Evolutionary conservation across 148 eudicot genomes (phyloP).

Genomic region (Polygonum aviculare): DNA sequence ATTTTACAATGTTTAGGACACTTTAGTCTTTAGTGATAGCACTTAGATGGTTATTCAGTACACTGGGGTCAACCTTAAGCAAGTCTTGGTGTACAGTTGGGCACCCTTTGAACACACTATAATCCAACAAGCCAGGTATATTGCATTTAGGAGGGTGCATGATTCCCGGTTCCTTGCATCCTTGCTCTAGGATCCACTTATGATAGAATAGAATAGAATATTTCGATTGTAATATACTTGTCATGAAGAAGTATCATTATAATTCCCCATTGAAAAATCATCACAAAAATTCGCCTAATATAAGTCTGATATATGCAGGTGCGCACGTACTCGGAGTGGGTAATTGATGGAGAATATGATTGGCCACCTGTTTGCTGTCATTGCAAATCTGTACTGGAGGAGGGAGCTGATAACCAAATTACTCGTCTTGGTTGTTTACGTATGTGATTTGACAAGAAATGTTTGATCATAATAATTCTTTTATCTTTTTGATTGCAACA

Average conservation of each 20-base stretch:
- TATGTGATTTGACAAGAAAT: slow-evolving; percentile 34
- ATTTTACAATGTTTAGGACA: not conserved
- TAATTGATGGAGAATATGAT: slow-evolving; percentile 95
- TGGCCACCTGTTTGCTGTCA: slow-evolving; percentile 94
- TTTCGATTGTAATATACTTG: too few species aligned
- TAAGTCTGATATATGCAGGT: slow-evolving; percentile 31
- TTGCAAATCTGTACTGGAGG: slow-evolving; percentile 60
- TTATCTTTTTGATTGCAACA: slow-evolving; percentile 8
- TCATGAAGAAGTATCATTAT: too few species aligned
- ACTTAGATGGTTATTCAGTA: too few species aligned
- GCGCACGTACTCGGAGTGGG: slow-evolving; percentile 95
- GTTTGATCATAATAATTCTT: not conserved
- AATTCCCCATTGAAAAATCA: too few species aligned
- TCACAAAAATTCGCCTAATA: not conserved
- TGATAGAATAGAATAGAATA: too few species aligned
- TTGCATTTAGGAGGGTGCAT: too few species aligned
- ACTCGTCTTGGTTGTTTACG: slow-evolving; percentile 97
- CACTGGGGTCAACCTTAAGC: too few species aligned
- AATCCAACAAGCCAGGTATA: too few species aligned
- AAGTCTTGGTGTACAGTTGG: too few species aligned
- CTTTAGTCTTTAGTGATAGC: not conserved
- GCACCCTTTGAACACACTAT: too few species aligned
- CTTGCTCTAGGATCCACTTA: too few species aligned
- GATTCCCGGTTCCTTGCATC: too few species aligned
- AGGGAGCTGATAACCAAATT: slow-evolving; percentile 56